phyloP scores from a whole-genome alignment of 176 grass and related monocot genomes.

The Rhipidocladum racemiflorum region DNA sequence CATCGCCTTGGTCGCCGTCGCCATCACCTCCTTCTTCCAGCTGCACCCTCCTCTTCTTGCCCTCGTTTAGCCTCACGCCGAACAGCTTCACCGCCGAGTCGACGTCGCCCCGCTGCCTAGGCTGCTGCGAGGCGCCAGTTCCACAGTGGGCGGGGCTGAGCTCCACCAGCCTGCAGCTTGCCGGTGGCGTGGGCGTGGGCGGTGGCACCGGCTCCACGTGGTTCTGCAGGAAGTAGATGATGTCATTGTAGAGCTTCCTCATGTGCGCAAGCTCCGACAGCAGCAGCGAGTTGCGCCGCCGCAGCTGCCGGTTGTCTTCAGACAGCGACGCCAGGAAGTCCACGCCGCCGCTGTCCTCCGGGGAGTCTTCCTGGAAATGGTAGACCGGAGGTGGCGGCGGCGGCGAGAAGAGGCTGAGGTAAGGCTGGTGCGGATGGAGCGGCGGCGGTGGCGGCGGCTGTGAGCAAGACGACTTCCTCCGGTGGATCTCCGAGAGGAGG shows the following conservation, averaged over 20 bases:
- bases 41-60: conserved; percentile 45
- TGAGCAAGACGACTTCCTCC: conserved; percentile 58
- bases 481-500: conserved; percentile 71
- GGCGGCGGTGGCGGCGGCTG: conserved; percentile 5
- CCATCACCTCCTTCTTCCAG: conserved; percentile 19
- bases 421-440: conserved; percentile 20
- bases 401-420: conserved; percentile 34
- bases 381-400: background rate
- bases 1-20: background rate
- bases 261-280: conserved; percentile 66
- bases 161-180: conserved; percentile 34
- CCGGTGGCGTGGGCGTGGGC: background rate
- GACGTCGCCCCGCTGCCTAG: background rate
- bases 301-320: conserved; percentile 71
- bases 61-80: conserved; percentile 53
- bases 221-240: conserved; percentile 78
- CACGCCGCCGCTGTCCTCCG: background rate
- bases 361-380: conserved; percentile 5
- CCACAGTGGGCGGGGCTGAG: conserved; percentile 13
- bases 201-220: conserved; percentile 42
- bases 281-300: conserved; percentile 69
- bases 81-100: conserved; percentile 57
- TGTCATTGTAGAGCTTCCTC: conserved; percentile 78
- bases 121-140: background rate
- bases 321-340: conserved; percentile 54